phyloP scores from a whole-genome alignment of 2,329 filamentous ascomycete species.

The Cryoendolithus antarcticus region DNA sequence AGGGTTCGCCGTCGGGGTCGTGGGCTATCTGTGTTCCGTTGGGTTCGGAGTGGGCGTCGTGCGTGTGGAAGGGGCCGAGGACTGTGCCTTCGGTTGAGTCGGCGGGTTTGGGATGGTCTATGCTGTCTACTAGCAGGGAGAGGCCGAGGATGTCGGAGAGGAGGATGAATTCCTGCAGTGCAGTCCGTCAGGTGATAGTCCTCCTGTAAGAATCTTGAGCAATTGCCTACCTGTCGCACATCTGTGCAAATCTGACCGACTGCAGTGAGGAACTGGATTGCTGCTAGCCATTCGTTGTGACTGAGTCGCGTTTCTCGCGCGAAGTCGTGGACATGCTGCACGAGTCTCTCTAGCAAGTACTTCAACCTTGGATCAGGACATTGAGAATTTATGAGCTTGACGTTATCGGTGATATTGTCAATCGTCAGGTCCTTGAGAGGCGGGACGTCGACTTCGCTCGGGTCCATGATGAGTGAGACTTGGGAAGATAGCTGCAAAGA shows the following conservation, averaged over 20 bases:
- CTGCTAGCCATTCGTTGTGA: constrained; percentile 67
- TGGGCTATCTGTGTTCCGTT: constrained; percentile 53
- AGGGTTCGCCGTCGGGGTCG: constrained; percentile 55
- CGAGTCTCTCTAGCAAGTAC: constrained; percentile 61
- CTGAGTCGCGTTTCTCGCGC: constrained; percentile 65
- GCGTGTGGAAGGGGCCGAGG: constrained; percentile 71
- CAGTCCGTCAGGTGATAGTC: too few relatives aligned
- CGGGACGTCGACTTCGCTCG: constrained; percentile 34
- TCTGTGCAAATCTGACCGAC: constrained; percentile 64
- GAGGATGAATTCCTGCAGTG: constrained; percentile 51
- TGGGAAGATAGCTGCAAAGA: not conserved
- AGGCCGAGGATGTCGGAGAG: constrained; percentile 69
- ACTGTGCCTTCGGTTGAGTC: constrained; percentile 65
- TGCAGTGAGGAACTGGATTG: constrained; percentile 56
- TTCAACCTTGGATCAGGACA: constrained; percentile 52
- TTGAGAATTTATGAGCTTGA: constrained; percentile 62
- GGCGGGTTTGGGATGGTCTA: constrained; percentile 69
- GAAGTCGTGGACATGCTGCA: constrained; percentile 71
- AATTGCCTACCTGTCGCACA: constrained; percentile 49
- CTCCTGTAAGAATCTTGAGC: not conserved
- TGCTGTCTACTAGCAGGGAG: constrained; percentile 66
- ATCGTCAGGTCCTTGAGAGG: constrained; percentile 59
- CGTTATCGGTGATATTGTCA: constrained; percentile 70
- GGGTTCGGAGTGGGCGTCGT: constrained; percentile 50
- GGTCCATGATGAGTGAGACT: constrained; percentile 27